These are phyloP conservation scores for Lithospermum erythrorhizon DNA, from an alignment of 257 asterid species.

Conservation along the genomic window DNA sequence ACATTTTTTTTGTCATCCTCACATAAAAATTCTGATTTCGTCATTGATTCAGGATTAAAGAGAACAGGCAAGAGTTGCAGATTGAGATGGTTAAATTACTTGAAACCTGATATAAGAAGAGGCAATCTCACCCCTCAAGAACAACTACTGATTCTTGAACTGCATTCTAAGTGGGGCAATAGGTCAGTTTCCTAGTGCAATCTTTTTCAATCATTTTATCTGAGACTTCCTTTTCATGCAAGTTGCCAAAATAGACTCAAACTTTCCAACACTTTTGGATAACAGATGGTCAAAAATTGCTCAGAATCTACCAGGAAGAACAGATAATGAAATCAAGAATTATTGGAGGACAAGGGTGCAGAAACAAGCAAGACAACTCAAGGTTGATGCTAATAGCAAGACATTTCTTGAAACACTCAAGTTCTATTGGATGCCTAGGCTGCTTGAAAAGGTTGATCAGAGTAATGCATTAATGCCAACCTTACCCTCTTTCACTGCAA, in stretches of 20 bases:
- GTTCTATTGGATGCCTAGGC: conserved; percentile 59
- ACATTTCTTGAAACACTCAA: conserved; percentile 58
- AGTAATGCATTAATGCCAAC: conserved; percentile 21
- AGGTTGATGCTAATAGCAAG: conserved; percentile 63
- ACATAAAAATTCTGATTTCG: too few species aligned
- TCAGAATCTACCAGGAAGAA: conserved; percentile 67
- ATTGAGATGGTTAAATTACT: conserved; percentile 73
- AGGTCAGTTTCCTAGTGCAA: conserved; percentile 22
- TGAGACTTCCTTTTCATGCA: too few species aligned
- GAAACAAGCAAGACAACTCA: conserved; percentile 74
- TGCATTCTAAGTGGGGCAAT: conserved; percentile 82
- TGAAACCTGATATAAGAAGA: conserved; percentile 72
- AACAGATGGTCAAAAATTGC: conserved; percentile 86
- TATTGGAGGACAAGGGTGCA: conserved; percentile 92
- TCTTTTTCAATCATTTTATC: background rate
- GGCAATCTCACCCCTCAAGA: conserved; percentile 74
- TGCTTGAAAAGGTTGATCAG: conserved; percentile 48
- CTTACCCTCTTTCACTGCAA: conserved; percentile 7
- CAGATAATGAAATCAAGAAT: conserved; percentile 79
- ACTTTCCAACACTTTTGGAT: too few species aligned
- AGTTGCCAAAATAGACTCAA: too few species aligned
- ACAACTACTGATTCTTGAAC: conserved; percentile 71
- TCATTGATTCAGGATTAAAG: conserved; percentile 68
- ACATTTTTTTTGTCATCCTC: too few species aligned
- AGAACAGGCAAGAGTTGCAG: conserved; percentile 92